A percentile compares a stretch with the other conserved stretches of the same genome.
Conservation (phyloP, 2,329 filamentous ascomycete species). For the Kalaharituber pfeilii region DNA sequence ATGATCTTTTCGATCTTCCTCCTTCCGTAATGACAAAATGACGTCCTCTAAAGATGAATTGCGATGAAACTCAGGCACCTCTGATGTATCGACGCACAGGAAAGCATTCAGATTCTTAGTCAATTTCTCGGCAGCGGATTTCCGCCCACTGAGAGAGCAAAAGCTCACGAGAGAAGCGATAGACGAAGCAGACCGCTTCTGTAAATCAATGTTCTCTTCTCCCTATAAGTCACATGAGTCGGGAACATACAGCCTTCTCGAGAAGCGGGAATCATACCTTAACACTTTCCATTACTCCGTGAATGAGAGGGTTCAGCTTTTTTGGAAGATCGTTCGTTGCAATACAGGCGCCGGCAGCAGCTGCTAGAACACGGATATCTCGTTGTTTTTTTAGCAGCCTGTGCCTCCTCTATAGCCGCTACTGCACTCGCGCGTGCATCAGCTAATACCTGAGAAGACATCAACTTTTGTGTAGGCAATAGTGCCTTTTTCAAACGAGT, state of each 20-base stretch:
- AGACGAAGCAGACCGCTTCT: constrained; percentile 68
- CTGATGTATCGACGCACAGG: constrained; percentile 90
- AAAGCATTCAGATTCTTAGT: constrained; percentile 93
- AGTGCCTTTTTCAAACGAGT: constrained; percentile 78
- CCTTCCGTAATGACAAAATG: constrained; percentile 87
- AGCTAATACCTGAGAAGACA: constrained; percentile 58
- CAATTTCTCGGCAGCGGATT: constrained; percentile 83
- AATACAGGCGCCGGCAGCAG: constrained; percentile 72
- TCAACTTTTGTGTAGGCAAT: constrained; percentile 70
- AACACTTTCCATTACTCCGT: constrained; percentile 94
- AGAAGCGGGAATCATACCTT: constrained; percentile 33
- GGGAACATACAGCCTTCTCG: background rate
- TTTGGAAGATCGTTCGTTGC: constrained; percentile 78
- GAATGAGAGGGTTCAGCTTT: constrained; percentile 84
- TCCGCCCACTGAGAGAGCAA: constrained; percentile 62
- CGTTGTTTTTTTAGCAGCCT: constrained; percentile 58
- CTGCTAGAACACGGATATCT: constrained; percentile 71
- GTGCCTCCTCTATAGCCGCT: constrained; percentile 62
- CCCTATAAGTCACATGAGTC: constrained; percentile 28
- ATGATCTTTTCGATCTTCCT: constrained; percentile 88
- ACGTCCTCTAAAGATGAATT: constrained; percentile 62
- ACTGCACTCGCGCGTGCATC: constrained; percentile 58
- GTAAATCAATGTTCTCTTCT: constrained; percentile 78
- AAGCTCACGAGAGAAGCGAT: constrained; percentile 73
- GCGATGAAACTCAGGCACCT: constrained; percentile 84